Percentiles rank a stretch among this genome's conserved stretches.
phyloP scores from a whole-genome alignment of 306 rosid genomes.

The Castanea sativa region DNA sequence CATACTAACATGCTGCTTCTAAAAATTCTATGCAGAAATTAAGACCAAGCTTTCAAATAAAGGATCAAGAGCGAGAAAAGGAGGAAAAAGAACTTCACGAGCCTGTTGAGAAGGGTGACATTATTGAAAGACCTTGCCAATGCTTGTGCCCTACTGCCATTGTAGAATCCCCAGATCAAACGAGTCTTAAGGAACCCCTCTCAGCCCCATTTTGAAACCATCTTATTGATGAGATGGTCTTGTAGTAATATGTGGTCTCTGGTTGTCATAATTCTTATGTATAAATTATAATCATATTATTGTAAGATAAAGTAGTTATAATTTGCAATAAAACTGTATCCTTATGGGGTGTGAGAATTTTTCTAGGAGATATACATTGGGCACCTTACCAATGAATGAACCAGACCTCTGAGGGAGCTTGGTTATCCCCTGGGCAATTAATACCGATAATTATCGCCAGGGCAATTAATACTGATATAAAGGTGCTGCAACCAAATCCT shows the following conservation, averaged over 20 bases:
- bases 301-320: not conserved
- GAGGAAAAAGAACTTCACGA: not conserved
- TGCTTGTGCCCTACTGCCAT: constrained; percentile 27
- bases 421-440: not conserved
- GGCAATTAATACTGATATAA: not conserved
- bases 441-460: too few relatives aligned
- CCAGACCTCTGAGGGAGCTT: too few relatives aligned
- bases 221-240: not conserved
- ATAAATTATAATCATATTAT: not conserved
- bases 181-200: constrained; percentile 44
- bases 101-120: constrained; percentile 12
- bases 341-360: not conserved
- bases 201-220: constrained; percentile 74
- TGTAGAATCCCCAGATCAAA: constrained; percentile 17
- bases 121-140: constrained; percentile 31
- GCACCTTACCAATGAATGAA: too few relatives aligned
- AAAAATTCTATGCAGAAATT: constrained; percentile 33
- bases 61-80: constrained; percentile 3
- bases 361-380: not conserved
- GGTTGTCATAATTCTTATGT: not conserved
- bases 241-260: not conserved
- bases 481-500: too few relatives aligned
- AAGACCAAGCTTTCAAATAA: constrained; percentile 23
- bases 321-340: not conserved
- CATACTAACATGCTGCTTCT: not conserved